A percentile compares a stretch with the other conserved stretches of the same genome.
Evolutionary conservation across 495 filamentous ascomycete genomes (phyloP).

Genomic region (Tuber magnatum): DNA sequence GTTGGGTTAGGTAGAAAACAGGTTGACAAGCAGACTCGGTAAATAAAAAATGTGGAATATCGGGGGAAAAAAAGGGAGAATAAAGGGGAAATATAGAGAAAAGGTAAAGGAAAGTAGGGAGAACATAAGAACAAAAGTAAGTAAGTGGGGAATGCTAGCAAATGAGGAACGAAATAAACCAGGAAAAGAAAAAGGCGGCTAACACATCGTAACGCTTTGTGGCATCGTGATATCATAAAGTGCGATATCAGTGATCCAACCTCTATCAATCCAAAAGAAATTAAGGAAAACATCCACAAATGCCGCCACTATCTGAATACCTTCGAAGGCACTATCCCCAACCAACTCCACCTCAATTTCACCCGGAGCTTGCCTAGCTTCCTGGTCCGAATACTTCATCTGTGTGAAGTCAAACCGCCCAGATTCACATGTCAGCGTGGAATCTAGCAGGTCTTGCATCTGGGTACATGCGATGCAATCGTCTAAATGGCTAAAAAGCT

Average conservation of each 20-base stretch:
- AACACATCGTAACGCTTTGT: constrained; percentile 33
- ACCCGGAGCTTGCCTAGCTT: background rate
- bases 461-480: constrained; percentile 7
- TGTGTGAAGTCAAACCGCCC: constrained; percentile 12
- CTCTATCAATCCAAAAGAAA: constrained; percentile 24
- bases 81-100: background rate
- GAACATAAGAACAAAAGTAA: background rate
- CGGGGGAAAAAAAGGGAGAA: background rate
- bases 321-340: constrained; percentile 10
- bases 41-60: background rate
- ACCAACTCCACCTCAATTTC: constrained; percentile 19
- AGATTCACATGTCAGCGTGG: background rate
- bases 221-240: constrained; percentile 28
- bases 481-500: constrained; percentile 14
- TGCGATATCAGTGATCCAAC: constrained; percentile 19
- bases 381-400: background rate
- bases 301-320: constrained; percentile 19
- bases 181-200: background rate
- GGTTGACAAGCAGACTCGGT: background rate
- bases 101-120: background rate
- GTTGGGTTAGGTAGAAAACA: background rate
- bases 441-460: background rate
- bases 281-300: constrained; percentile 29
- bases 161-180: background rate
- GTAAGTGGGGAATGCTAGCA: background rate